Evolutionary conservation across 345 rosid genomes (phyloP), one percentile per base, ranked within the genome.

Genomic region (Mallotus nudiflorus): DNA sequence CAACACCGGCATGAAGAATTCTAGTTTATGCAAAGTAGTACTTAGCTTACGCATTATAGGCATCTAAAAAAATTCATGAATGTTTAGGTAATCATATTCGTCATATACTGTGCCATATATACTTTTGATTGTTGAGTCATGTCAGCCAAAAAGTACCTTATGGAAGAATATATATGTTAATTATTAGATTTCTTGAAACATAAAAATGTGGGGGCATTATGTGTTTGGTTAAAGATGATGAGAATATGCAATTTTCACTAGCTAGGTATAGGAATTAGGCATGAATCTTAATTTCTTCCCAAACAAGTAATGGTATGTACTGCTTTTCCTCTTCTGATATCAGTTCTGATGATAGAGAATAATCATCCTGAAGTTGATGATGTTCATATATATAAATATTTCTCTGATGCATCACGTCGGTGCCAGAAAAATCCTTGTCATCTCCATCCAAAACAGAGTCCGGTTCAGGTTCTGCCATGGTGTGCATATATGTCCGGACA

Each of bases 1-100:
- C n/a, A n/a, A n/a, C n/a, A n/a, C n/a, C 69, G 51, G 71, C 74
- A 72, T 4, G 65, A 66, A 48, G 80, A 75, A 74, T 77, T 74
- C 48, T 18, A n/a, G 46, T 49, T 10, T n/a, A 65, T 72, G 46
- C 70, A 52, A 61, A 35, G 44, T 12, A 55, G 24, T 64, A n/a
- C n/a, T 52, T 53, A 31, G 35, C 45, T 64, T 57, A 37, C 31
- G 11, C 25, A 12, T 27, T 33, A 29, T n/a, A 45, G 18, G 71
- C 67, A 64, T 68, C 68, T 39, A 22, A 35, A 62, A 8, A 25
- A 25, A 48, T 18, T 18, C 37, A 6, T 33, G 3, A 33, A 2
- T 33, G 6, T 33, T 33, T 33, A 6, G 3, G 6, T 33, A 33
- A 33, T 33, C 3, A 33, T 33, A 33, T 2, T 2, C 37, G 6